Conservation (phyloP, 768 basidiomycete species). For the Boletus coccyginus region DNA sequence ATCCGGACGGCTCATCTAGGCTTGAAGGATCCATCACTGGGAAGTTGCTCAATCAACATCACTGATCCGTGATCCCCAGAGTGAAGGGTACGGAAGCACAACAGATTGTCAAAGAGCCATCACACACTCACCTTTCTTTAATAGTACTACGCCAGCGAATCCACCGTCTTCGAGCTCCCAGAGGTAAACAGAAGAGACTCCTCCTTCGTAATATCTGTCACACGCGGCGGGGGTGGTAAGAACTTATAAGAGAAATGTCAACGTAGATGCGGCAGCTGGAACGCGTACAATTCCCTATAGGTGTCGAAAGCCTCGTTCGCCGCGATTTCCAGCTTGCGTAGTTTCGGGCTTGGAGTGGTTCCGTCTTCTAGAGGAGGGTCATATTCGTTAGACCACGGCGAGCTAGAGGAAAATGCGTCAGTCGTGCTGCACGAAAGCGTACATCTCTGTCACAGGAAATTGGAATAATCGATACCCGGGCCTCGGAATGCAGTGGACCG, state of each 20-base stretch:
- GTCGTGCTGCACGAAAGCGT: not conserved
- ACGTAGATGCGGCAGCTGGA: not conserved
- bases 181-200: slow-evolving; percentile 92
- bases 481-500: not conserved
- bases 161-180: slow-evolving; percentile 98
- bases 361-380: slow-evolving; percentile 88
- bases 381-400: slow-evolving; percentile 98
- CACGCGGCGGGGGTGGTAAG: not conserved
- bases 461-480: not conserved
- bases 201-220: slow-evolving; percentile 94
- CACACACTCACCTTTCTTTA: slow-evolving; percentile 79
- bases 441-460: not conserved
- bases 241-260: not conserved
- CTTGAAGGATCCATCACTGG: slow-evolving; percentile 61
- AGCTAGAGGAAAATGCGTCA: slow-evolving; percentile 48
- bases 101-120: not conserved
- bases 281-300: slow-evolving; percentile 85
- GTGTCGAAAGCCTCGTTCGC: slow-evolving; percentile 98
- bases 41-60: slow-evolving; percentile 2
- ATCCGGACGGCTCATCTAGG: slow-evolving; percentile 67
- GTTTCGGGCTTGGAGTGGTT: slow-evolving; percentile 76
- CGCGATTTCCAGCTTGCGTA: slow-evolving; percentile 87
- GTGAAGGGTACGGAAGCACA: slow-evolving; percentile 1
- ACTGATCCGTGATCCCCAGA: not conserved
- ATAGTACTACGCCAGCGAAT: slow-evolving; percentile 93